phyloP scores from a whole-genome alignment of 305 asterid species.

The Fraxinus ornus region DNA sequence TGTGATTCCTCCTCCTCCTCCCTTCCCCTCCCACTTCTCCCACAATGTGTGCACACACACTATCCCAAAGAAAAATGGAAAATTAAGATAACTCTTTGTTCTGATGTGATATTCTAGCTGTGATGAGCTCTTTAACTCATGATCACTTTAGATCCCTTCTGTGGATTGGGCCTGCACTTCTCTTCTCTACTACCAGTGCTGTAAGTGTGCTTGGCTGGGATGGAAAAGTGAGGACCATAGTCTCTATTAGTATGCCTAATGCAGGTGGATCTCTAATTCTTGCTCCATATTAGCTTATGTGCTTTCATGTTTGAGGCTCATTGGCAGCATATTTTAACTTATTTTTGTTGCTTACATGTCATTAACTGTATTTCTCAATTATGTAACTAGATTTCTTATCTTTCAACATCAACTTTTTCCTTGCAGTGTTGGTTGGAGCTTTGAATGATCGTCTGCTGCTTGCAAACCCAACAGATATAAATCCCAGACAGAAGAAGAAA shows the following conservation, averaged over 20 bases:
- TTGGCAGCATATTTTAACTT: background rate
- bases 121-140: constrained; percentile 57
- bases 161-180: constrained; percentile 99
- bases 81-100: background rate
- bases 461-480: constrained; percentile 77
- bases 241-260: constrained; percentile 91
- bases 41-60: background rate
- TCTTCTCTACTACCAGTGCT: constrained; percentile 90
- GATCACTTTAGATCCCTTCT: constrained; percentile 91
- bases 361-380: constrained; percentile 1
- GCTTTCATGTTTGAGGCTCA: constrained; percentile 13
- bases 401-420: constrained; percentile 26
- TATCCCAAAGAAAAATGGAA: background rate
- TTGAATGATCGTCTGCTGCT: constrained; percentile 91
- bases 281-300: constrained; percentile 16
- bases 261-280: constrained; percentile 60
- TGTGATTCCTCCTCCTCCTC: constrained; percentile 1
- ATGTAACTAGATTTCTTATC: constrained; percentile 24
- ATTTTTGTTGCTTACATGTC: constrained; percentile 15
- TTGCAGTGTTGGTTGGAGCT: constrained; percentile 90
- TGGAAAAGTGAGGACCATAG: constrained; percentile 94
- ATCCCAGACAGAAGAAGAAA: constrained; percentile 92
- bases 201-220: constrained; percentile 98
- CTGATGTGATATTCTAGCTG: constrained; percentile 19
- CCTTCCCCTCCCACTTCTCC: background rate